Percentiles rank a stretch among this genome's conserved stretches.
Conservation (phyloP, 805 yeast genomes). For the Torulaspora indica region DNA sequence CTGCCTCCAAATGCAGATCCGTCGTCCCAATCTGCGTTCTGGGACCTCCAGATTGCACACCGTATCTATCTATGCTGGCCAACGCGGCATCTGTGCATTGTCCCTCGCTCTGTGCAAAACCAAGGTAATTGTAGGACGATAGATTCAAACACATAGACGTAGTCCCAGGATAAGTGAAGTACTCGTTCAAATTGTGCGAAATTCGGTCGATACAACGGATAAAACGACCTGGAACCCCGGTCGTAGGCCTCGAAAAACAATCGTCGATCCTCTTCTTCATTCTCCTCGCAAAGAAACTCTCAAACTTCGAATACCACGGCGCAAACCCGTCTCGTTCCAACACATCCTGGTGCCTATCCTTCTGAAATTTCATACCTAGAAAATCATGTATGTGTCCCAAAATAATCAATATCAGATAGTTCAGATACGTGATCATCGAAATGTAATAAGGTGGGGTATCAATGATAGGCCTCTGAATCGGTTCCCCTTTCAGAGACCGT, state of each 20-base stretch:
- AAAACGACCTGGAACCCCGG: slow-evolving; percentile 94
- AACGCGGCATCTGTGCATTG: slow-evolving; percentile 78
- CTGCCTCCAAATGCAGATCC: slow-evolving; percentile 69
- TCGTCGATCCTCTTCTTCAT: slow-evolving; percentile 87
- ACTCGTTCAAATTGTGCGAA: slow-evolving; percentile 58
- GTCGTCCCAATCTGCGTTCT: slow-evolving; percentile 70
- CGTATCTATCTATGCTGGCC: slow-evolving; percentile 58
- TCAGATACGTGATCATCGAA: slow-evolving; percentile 75
- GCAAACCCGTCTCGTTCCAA: slow-evolving; percentile 85
- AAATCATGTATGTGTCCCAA: slow-evolving; percentile 90
- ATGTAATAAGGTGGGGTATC: slow-evolving; percentile 87
- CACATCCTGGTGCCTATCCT: slow-evolving; percentile 59
- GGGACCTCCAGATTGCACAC: slow-evolving; percentile 76
- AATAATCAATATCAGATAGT: slow-evolving; percentile 76
- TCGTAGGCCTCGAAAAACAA: slow-evolving; percentile 93
- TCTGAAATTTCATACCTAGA: slow-evolving; percentile 69
- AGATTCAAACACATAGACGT: slow-evolving; percentile 76
- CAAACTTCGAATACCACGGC: slow-evolving; percentile 92
- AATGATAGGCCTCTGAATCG: slow-evolving; percentile 53
- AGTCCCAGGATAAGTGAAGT: slow-evolving; percentile 71
- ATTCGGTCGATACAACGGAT: slow-evolving; percentile 76
- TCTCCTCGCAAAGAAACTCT: slow-evolving; percentile 87
- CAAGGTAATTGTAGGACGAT: slow-evolving; percentile 88
- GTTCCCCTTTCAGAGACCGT: slow-evolving; percentile 49
- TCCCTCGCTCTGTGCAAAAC: slow-evolving; percentile 95